A percentile compares a stretch with the other conserved stretches of the same genome.
Conservation (phyloP, 192 early-diverging fungal species). For the Paraglomus occultum region DNA sequence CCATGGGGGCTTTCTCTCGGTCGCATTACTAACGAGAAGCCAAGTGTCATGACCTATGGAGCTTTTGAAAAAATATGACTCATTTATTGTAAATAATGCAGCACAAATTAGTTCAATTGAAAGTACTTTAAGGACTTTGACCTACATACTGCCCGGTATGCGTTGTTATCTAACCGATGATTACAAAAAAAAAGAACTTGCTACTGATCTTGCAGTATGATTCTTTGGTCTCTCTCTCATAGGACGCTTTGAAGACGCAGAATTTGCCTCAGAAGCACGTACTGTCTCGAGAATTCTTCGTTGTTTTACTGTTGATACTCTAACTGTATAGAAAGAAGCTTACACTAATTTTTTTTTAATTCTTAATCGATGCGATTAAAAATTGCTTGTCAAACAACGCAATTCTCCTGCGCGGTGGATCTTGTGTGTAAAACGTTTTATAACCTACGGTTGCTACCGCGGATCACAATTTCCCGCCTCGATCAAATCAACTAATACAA, state of each 20-base stretch:
- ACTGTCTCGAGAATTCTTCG: constrained; percentile 29
- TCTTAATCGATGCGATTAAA: background rate
- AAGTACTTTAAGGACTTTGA: constrained; percentile 78
- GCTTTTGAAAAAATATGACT: constrained; percentile 72
- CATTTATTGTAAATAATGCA: constrained; percentile 84
- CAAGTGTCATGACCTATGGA: constrained; percentile 37
- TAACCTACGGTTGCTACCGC: background rate
- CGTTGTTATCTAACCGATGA: too few species aligned
- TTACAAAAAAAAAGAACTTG: background rate
- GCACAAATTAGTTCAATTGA: constrained; percentile 87
- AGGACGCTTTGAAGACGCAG: constrained; percentile 92
- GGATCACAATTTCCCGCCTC: background rate
- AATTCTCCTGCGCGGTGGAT: background rate
- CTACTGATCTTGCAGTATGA: background rate
- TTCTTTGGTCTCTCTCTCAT: constrained; percentile 11
- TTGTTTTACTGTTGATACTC: background rate
- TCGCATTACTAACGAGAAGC: too few species aligned
- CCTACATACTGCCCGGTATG: constrained; percentile 86
- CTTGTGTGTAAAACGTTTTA: background rate
- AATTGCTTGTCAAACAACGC: background rate
- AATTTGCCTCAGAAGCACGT: constrained; percentile 86
- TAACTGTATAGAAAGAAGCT: background rate
- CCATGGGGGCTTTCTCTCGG: too few species aligned
- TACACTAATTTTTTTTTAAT: background rate
- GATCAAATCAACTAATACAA: background rate